Evolutionary conservation across 305 asterid species (phyloP).

Genomic region (Rubia occidens): DNA sequence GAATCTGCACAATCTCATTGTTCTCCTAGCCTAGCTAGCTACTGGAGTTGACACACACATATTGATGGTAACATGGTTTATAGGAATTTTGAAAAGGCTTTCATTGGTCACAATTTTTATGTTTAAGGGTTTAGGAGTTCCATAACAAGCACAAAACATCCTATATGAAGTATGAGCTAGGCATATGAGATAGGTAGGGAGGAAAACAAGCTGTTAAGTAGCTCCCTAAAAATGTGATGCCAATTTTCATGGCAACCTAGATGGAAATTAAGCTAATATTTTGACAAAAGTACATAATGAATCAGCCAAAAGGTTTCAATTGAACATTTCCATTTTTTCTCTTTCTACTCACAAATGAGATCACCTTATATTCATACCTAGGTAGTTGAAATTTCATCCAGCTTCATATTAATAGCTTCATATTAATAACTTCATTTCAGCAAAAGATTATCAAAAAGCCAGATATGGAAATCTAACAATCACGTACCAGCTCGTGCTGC

Average conservation of each 20-base stretch:
- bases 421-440: background rate
- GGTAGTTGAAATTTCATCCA: background rate
- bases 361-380: background rate
- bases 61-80: background rate
- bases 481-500: constrained; percentile 94
- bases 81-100: background rate
- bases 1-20: background rate
- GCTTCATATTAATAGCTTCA: no score
- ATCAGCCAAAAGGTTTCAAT: background rate
- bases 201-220: background rate
- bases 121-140: background rate
- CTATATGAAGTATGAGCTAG: background rate
- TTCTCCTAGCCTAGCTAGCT: background rate
- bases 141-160: background rate
- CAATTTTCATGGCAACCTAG: background rate
- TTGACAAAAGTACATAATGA: background rate
- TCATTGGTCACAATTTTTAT: background rate
- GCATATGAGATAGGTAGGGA: background rate
- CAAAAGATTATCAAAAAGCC: background rate
- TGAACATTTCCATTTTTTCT: no score
- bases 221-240: background rate
- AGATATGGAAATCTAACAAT: background rate
- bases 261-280: background rate
- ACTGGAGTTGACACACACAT: background rate
- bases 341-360: background rate